A percentile compares a stretch with the other conserved stretches of the same genome.
Conservation (phyloP, 2,329 filamentous ascomycete genomes). For the Epichloe festucae region DNA sequence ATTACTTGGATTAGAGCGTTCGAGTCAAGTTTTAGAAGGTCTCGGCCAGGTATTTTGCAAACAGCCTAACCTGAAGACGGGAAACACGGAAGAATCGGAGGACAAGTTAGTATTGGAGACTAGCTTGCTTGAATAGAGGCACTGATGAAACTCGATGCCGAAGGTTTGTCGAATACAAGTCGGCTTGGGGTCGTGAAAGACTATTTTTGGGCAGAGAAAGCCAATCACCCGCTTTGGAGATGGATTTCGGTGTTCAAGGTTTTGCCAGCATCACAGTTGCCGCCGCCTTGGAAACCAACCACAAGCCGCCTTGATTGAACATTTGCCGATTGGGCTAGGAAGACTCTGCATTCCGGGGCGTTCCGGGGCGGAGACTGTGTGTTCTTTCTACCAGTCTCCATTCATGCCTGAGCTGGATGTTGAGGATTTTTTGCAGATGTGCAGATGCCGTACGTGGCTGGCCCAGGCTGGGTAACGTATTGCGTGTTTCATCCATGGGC, state of each 20-base stretch:
- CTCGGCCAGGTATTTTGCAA: too few species aligned
- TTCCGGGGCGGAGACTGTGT: not conserved
- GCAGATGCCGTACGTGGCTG: not conserved
- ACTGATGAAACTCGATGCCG: too few species aligned
- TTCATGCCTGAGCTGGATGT: not conserved
- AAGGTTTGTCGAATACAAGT: not conserved
- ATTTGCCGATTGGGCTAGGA: not conserved
- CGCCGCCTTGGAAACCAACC: not conserved
- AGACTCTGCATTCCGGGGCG: not conserved
- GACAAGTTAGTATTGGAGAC: too few species aligned
- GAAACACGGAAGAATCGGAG: too few species aligned
- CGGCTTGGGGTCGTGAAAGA: conserved; percentile 12
- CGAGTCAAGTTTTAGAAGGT: too few species aligned
- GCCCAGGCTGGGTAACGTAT: not conserved
- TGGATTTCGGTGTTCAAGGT: not conserved
- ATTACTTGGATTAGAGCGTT: too few species aligned
- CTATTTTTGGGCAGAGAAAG: not conserved
- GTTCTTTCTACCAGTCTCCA: not conserved
- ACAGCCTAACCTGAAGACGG: too few species aligned
- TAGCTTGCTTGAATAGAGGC: too few species aligned
- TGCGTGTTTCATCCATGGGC: not conserved
- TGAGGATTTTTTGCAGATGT: not conserved
- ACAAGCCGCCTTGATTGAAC: not conserved
- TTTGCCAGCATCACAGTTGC: not conserved
- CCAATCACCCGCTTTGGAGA: not conserved